phyloP scores from a whole-genome alignment of 2,329 filamentous ascomycete genomes.

The Nannizziopsis arthrosporioides region DNA sequence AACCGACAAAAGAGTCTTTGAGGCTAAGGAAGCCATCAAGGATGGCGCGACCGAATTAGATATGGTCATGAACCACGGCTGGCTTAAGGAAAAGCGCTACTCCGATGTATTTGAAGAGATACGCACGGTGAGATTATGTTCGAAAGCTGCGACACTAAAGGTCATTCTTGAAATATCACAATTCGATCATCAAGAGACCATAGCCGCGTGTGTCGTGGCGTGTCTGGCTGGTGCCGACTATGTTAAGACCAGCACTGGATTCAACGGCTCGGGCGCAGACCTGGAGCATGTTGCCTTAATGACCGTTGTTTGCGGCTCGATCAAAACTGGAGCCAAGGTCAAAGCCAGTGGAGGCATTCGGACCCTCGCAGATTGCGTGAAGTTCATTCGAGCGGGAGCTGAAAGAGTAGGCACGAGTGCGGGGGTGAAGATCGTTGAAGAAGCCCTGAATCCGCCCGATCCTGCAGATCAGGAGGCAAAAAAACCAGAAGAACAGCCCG shows the following conservation, averaged over 20 bases:
- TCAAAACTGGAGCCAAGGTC: constrained; percentile 38
- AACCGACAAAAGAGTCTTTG: constrained; percentile 40
- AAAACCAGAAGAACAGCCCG: constrained; percentile 3
- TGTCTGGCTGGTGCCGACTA: constrained; percentile 45
- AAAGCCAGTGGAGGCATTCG: constrained; percentile 50
- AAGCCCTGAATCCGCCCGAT: constrained; percentile 9
- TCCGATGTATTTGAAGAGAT: constrained; percentile 43
- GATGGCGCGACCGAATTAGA: constrained; percentile 47
- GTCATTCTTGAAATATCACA: constrained; percentile 50
- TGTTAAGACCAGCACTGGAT: constrained; percentile 51
- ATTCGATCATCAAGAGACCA: constrained; percentile 38
- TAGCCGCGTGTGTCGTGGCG: constrained; percentile 43
- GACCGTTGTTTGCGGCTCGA: constrained; percentile 37
- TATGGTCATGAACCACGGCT: constrained; percentile 46
- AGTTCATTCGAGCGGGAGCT: constrained; percentile 47
- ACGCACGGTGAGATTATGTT: constrained; percentile 38
- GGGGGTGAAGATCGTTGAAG: constrained; percentile 40
- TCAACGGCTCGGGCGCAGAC: constrained; percentile 44
- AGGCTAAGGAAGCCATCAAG: constrained; percentile 39
- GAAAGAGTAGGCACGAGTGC: constrained; percentile 45
- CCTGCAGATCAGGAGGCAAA: constrained; percentile 3
- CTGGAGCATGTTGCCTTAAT: constrained; percentile 45
- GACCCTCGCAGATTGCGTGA: constrained; percentile 39
- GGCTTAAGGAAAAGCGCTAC: constrained; percentile 38
- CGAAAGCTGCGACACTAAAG: constrained; percentile 36